Percentiles rank a stretch among this genome's conserved stretches.
Conservation (phyloP, 345 rosid genomes). For the Boechera divaricarpa region DNA sequence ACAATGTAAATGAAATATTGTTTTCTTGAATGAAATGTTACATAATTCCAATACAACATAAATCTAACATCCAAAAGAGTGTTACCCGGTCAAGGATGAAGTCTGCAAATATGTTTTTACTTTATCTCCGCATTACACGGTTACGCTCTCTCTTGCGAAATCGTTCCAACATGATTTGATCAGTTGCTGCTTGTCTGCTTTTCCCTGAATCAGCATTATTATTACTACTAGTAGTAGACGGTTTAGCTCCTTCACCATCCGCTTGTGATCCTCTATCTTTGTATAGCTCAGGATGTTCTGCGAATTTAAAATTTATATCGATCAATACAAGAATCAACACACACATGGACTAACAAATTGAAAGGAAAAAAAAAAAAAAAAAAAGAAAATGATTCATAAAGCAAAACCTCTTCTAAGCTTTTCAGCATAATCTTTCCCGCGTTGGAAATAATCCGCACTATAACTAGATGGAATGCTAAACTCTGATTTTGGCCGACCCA, state of each 20-base stretch:
- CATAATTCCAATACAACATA: conserved; percentile 26
- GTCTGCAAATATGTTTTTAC: neutral
- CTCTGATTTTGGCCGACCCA: conserved; percentile 75
- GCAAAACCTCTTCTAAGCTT: conserved; percentile 86
- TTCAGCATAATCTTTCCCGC: conserved; percentile 91
- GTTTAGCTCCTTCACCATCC: conserved; percentile 62
- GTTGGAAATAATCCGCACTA: conserved; percentile 96
- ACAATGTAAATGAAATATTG: conserved; percentile 27
- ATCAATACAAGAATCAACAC: conserved; percentile 17
- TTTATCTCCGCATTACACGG: conserved; percentile 85
- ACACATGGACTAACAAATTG: neutral
- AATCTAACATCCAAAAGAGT: conserved; percentile 20
- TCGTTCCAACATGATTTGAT: conserved; percentile 85
- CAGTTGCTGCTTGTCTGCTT: conserved; percentile 96
- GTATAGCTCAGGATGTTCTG: conserved; percentile 97
- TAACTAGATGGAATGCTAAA: conserved; percentile 87
- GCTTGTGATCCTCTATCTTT: conserved; percentile 62
- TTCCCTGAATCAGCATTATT: conserved; percentile 56
- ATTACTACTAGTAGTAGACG: conserved; percentile 47
- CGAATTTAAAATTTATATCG: conserved; percentile 4
- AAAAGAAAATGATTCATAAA: neutral
- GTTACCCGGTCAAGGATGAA: conserved; percentile 11
- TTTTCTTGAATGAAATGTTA: conserved; percentile 33
- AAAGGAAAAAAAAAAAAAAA: too few relatives aligned
- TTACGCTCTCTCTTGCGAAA: conserved; percentile 96